These are phyloP conservation scores for Plasmodium reichenowi DNA, from an alignment of 169 alveolate species.

Conservation along the genomic window DNA sequence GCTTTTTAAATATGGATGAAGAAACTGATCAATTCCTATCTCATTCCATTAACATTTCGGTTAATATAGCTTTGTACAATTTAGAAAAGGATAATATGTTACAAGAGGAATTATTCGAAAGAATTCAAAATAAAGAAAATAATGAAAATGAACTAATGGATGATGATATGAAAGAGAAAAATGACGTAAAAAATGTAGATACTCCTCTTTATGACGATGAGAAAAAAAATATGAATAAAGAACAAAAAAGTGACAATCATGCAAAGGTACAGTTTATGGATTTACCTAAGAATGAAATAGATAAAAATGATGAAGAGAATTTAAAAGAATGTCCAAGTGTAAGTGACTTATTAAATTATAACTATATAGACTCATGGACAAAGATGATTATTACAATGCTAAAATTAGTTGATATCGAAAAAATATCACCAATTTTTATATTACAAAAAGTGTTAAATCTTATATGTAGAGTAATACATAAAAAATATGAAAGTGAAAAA, in stretches of 20 bases:
- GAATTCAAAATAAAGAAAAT: background rate
- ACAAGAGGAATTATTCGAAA: background rate
- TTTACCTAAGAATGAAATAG: background rate
- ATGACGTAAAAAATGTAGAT: background rate
- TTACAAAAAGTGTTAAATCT: constrained; percentile 68
- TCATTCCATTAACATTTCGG: constrained; percentile 53
- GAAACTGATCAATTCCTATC: constrained; percentile 30
- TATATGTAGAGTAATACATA: constrained; percentile 69
- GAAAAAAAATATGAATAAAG: background rate
- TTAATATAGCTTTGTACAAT: constrained; percentile 67
- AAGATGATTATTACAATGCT: constrained; percentile 64
- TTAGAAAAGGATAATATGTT: constrained; percentile 15
- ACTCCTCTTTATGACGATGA: background rate
- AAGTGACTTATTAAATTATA: constrained; percentile 61
- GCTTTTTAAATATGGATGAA: constrained; percentile 59
- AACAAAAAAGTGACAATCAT: background rate
- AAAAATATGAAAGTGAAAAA: constrained; percentile 37
- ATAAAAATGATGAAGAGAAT: constrained; percentile 13
- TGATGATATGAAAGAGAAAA: constrained; percentile 5
- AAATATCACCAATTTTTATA: constrained; percentile 55
- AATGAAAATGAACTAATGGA: background rate
- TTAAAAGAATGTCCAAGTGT: constrained; percentile 30
- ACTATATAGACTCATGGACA: constrained; percentile 65
- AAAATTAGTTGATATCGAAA: constrained; percentile 55
- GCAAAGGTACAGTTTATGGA: background rate